Percentiles rank a stretch among this genome's conserved stretches.
These are phyloP conservation scores for Odontarrhena argentea DNA, from an alignment of 345 rosid genomes.

Conservation along the genomic window DNA sequence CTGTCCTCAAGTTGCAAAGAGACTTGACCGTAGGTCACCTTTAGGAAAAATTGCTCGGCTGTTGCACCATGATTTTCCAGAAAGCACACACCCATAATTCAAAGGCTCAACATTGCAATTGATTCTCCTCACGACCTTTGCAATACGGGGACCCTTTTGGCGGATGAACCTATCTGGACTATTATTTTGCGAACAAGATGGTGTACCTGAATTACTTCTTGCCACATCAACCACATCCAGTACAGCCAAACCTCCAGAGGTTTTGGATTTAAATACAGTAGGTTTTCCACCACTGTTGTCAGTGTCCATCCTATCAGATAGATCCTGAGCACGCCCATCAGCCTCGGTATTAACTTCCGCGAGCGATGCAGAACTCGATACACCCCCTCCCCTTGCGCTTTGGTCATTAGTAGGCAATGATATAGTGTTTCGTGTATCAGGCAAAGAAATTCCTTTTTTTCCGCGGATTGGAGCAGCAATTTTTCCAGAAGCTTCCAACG, in stretches of 20 bases:
- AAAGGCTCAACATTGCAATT: slow-evolving; percentile 88
- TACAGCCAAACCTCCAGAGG: slow-evolving; percentile 44
- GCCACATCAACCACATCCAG: slow-evolving; percentile 46
- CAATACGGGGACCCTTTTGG: slow-evolving; percentile 98
- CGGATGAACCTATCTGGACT: slow-evolving; percentile 65
- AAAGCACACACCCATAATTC: slow-evolving; percentile 72
- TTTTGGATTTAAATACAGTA: slow-evolving; percentile 50
- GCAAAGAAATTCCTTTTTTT: slow-evolving; percentile 41
- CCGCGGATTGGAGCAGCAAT: slow-evolving; percentile 32
- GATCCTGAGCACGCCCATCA: slow-evolving; percentile 42
- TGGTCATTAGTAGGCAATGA: slow-evolving; percentile 46
- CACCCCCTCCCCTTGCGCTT: slow-evolving; percentile 38
- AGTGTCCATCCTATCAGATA: slow-evolving; percentile 35
- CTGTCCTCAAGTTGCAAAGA: slow-evolving; percentile 18
- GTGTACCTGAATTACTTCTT: slow-evolving; percentile 48
- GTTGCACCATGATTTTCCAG: slow-evolving; percentile 87
- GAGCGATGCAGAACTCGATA: slow-evolving; percentile 35
- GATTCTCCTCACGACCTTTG: slow-evolving; percentile 96
- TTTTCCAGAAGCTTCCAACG: slow-evolving; percentile 32
- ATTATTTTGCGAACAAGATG: slow-evolving; percentile 69
- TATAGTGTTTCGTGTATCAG: slow-evolving; percentile 40
- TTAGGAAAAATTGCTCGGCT: slow-evolving; percentile 85
- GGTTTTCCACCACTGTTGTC: slow-evolving; percentile 38
- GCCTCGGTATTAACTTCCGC: slow-evolving; percentile 43
- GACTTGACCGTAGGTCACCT: slow-evolving; percentile 50